Percentiles rank a stretch among this genome's conserved stretches.
Evolutionary conservation across 202 grass and related monocot species (phyloP).

Genomic region (Eragrostis tef): DNA sequence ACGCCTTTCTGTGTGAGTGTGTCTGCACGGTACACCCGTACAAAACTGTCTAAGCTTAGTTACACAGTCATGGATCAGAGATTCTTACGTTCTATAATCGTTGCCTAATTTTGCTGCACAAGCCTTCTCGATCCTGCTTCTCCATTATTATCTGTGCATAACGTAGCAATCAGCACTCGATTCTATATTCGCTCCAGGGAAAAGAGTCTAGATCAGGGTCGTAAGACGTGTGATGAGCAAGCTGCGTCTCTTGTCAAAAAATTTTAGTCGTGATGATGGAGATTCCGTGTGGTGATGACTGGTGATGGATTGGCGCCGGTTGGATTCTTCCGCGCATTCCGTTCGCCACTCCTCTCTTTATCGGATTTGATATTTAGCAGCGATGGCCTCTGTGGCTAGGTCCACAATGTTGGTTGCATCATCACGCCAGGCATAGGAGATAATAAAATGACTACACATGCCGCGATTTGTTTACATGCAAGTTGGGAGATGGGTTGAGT

Average conservation of each 20-base stretch:
- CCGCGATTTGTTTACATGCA: not conserved
- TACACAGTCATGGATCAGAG: too few species aligned
- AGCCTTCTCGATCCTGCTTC: not conserved
- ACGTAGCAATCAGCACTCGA: not conserved
- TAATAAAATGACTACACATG: not conserved
- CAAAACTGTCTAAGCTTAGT: not conserved
- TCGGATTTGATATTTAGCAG: constrained; percentile 8
- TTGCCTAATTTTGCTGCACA: not conserved
- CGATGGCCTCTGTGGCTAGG: not conserved
- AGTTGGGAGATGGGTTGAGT: constrained; percentile 4
- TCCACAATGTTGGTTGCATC: constrained; percentile 22
- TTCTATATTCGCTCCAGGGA: not conserved
- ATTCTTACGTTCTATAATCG: not conserved
- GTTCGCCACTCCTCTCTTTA: not conserved
- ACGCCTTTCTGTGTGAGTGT: not conserved
- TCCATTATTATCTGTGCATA: not conserved
- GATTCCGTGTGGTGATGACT: constrained; percentile 12
- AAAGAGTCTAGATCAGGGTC: not conserved
- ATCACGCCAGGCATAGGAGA: constrained; percentile 13
- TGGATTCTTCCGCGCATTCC: not conserved
- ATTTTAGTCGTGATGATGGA: not conserved
- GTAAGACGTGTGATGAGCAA: constrained; percentile 3
- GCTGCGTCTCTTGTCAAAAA: not conserved
- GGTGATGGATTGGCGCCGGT: not conserved
- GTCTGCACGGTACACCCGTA: not conserved